Conservation (phyloP, 352 stramenopile genomes). For the Thalassiosira mediterranea region DNA sequence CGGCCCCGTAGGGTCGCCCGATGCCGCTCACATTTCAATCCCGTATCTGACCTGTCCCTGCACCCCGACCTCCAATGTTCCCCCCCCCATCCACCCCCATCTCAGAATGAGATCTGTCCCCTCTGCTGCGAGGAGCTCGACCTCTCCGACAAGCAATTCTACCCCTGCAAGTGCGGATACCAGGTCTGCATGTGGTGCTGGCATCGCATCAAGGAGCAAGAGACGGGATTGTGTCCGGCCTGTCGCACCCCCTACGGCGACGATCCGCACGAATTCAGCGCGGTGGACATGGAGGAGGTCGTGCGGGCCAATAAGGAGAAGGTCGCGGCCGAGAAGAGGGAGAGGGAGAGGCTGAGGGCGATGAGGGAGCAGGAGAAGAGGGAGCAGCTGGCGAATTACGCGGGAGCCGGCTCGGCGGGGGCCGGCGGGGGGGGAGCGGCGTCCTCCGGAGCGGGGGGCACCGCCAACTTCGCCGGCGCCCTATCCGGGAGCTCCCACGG, state of each 20-base stretch:
- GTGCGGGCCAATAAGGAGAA: conserved; percentile 84
- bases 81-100: too few relatives aligned
- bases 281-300: conserved; percentile 93
- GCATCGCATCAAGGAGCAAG: conserved; percentile 98
- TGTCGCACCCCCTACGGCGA: conserved; percentile 97
- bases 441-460: background rate
- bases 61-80: too few relatives aligned
- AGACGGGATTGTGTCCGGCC: conserved; percentile 96
- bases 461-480: conserved; percentile 25
- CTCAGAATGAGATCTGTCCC: conserved; percentile 91
- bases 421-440: conserved; percentile 7
- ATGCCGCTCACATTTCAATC: too few relatives aligned
- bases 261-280: conserved; percentile 89
- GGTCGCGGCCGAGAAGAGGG: conserved; percentile 71
- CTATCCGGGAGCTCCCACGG: conserved; percentile 6
- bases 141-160: conserved; percentile 97
- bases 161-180: conserved; percentile 98
- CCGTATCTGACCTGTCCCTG: background rate
- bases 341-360: conserved; percentile 63
- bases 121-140: conserved; percentile 99
- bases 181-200: conserved; percentile 99
- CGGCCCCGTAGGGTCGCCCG: too few relatives aligned
- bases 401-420: conserved; percentile 1
- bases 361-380: conserved; percentile 51
- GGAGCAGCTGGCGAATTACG: conserved; percentile 42